phyloP scores from a whole-genome alignment of 2,329 filamentous ascomycete species.

The Tolypocladium amazonense region DNA sequence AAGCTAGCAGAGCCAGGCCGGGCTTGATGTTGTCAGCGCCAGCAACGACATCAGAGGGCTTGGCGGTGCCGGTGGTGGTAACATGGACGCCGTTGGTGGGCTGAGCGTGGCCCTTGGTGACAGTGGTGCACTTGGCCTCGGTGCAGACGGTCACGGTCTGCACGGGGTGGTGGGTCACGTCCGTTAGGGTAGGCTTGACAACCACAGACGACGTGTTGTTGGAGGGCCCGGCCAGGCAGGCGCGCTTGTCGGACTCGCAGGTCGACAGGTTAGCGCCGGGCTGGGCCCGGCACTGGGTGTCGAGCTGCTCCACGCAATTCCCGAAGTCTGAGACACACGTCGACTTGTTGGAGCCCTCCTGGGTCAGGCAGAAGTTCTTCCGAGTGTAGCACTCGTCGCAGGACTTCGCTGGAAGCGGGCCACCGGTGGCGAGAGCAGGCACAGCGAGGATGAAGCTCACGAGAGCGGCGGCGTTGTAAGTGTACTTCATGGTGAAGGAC shows the following conservation, averaged over 20 bases:
- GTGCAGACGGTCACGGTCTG: too few relatives aligned
- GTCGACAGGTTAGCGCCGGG: too few relatives aligned
- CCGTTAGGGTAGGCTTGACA: conserved; percentile 7
- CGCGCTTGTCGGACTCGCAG: too few relatives aligned
- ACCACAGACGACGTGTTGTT: too few relatives aligned
- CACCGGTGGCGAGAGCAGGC: neutral
- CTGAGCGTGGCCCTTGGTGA: conserved; percentile 1
- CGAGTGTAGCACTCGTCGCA: conserved; percentile 5
- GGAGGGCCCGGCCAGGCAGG: too few relatives aligned
- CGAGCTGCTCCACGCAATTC: too few relatives aligned
- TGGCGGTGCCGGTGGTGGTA: neutral
- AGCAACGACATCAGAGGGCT: conserved; percentile 5
- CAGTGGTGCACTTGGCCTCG: neutral
- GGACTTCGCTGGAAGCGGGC: too few relatives aligned
- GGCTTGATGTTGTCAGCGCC: conserved; percentile 12
- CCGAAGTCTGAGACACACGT: conserved; percentile 12
- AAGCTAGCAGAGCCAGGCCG: conserved; percentile 10
- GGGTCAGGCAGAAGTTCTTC: conserved; percentile 10
- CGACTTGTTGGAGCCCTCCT: conserved; percentile 10
- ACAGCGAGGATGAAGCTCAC: neutral
- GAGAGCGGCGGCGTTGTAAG: neutral
- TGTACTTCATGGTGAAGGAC: neutral
- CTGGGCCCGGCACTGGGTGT: too few relatives aligned
- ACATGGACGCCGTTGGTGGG: neutral
- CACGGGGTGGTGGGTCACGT: too few relatives aligned